Percentiles rank a stretch among this genome's conserved stretches.
These are phyloP conservation scores for Mitragyna speciosa DNA, from an alignment of 257 asterid species.

Conservation along the genomic window DNA sequence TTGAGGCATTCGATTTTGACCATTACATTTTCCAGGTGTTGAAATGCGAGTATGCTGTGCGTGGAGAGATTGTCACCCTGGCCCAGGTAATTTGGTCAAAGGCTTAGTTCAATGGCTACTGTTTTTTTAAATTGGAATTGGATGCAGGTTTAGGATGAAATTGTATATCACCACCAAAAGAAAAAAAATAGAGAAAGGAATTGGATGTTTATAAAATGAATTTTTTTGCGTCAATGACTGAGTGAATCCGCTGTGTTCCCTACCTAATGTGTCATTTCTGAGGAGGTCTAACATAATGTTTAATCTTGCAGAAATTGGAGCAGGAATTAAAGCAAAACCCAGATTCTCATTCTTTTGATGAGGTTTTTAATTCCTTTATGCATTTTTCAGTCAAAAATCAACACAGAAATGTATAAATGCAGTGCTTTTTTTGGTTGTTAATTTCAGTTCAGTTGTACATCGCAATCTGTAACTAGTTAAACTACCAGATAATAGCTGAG, in stretches of 20 bases:
- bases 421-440: neutral
- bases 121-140: slow-evolving; percentile 7
- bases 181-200: neutral
- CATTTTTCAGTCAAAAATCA: neutral
- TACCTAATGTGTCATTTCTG: neutral
- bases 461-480: neutral
- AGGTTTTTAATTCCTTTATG: slow-evolving; percentile 34
- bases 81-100: slow-evolving; percentile 64
- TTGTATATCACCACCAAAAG: neutral
- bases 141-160: neutral
- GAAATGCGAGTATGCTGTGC: slow-evolving; percentile 96
- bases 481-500: neutral
- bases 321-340: slow-evolving; percentile 51
- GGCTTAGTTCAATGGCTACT: neutral
- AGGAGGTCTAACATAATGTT: slow-evolving; percentile 3
- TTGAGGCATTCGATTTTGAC: neutral
- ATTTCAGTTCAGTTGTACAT: neutral
- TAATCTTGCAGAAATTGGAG: slow-evolving; percentile 47
- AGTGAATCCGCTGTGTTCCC: neutral
- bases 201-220: neutral
- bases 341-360: slow-evolving; percentile 53
- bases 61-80: slow-evolving; percentile 88
- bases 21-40: slow-evolving; percentile 49
- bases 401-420: neutral
- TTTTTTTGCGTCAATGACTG: neutral